Conservation (phyloP, 345 rosid genomes). For the Erysimum cheiranthoides region DNA sequence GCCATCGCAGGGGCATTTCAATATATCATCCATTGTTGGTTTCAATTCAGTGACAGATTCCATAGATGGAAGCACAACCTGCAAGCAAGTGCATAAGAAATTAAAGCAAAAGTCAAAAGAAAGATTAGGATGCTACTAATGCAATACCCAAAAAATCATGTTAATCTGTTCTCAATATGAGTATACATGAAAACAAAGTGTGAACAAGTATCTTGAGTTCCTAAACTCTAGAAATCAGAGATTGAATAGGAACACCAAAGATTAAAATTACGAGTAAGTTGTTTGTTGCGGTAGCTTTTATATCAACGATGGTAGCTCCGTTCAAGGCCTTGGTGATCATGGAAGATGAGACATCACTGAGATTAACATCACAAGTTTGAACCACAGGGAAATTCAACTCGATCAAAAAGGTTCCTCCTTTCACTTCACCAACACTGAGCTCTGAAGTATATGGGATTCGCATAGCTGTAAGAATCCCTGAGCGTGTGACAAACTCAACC, state of each 20-base stretch:
- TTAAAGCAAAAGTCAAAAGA: background rate
- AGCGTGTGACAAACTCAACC: constrained; percentile 71
- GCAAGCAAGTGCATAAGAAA: constrained; percentile 16
- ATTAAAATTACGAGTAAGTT: constrained; percentile 58
- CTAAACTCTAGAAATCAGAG: background rate
- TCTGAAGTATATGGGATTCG: constrained; percentile 43
- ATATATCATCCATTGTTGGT: constrained; percentile 60
- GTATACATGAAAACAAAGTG: background rate
- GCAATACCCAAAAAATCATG: background rate
- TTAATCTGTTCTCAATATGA: background rate
- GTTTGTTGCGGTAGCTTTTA: constrained; percentile 49
- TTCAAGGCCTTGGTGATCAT: constrained; percentile 57
- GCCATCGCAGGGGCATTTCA: constrained; percentile 60
- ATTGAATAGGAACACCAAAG: background rate
- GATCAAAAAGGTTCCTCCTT: constrained; percentile 45
- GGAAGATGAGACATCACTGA: constrained; percentile 44
- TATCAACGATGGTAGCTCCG: constrained; percentile 58
- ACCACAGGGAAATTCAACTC: constrained; percentile 65
- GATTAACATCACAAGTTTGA: constrained; percentile 47
- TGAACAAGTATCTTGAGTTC: constrained; percentile 6
- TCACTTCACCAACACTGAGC: constrained; percentile 42
- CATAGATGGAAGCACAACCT: constrained; percentile 72
- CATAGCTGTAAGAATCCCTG: constrained; percentile 72
- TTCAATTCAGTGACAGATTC: constrained; percentile 59
- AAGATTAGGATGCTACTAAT: background rate